Conservation (phyloP, 1,284 basidiomycete genomes). For the Marasmius tenuissimus region DNA sequence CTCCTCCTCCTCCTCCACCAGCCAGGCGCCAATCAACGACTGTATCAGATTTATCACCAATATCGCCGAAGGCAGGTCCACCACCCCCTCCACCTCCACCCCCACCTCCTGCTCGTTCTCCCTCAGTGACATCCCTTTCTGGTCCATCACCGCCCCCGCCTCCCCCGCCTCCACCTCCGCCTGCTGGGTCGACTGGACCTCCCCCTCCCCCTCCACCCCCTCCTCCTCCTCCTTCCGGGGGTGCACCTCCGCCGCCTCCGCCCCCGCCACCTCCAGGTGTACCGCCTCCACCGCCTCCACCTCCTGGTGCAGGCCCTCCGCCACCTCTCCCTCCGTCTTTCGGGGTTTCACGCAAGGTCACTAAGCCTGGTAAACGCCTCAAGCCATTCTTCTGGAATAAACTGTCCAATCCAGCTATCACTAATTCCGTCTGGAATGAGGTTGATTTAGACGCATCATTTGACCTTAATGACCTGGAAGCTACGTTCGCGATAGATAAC, state of each 20-base stretch:
- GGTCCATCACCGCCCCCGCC: slow-evolving; percentile 20
- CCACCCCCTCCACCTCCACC: slow-evolving; percentile 22
- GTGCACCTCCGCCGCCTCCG: slow-evolving; percentile 21
- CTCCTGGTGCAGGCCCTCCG: slow-evolving; percentile 23
- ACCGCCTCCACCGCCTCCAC: slow-evolving; percentile 22
- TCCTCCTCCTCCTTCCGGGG: slow-evolving; percentile 23
- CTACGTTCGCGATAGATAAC: slow-evolving; percentile 70
- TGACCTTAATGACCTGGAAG: slow-evolving; percentile 71
- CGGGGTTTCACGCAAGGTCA: slow-evolving; percentile 31
- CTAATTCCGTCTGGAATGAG: slow-evolving; percentile 75
- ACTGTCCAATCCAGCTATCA: slow-evolving; percentile 43
- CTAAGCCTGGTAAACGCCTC: slow-evolving; percentile 57
- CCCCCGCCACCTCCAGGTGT: slow-evolving; percentile 21
- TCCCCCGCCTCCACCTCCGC: slow-evolving; percentile 21
- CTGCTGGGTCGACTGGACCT: slow-evolving; percentile 26
- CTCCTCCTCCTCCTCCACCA: slow-evolving; percentile 43
- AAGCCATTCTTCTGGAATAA: slow-evolving; percentile 95
- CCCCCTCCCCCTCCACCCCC: slow-evolving; percentile 17
- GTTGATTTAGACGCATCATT: slow-evolving; percentile 42
- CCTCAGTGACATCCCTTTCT: not conserved
- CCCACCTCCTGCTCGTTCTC: slow-evolving; percentile 8
- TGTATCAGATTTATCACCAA: slow-evolving; percentile 16
- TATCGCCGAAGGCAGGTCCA: slow-evolving; percentile 23
- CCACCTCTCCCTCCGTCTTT: slow-evolving; percentile 40
- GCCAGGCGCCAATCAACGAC: slow-evolving; percentile 3